Conservation (phyloP, 768 basidiomycete species). For the Antrodiella citrinella region DNA sequence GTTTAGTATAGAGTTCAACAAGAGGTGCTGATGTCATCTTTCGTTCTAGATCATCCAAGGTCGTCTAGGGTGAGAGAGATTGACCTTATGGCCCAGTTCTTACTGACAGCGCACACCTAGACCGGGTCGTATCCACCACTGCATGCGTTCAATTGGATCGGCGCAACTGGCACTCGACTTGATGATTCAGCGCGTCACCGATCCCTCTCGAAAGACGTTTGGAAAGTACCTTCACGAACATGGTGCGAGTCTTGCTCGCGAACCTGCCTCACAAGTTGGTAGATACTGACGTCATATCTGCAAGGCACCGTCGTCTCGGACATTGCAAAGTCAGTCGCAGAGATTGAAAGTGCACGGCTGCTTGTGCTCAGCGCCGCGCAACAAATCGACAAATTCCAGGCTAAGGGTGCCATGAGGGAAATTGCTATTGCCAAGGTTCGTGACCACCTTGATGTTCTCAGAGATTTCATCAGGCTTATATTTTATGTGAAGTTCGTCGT, state of each 20-base stretch:
- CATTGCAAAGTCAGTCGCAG: slow-evolving; percentile 87
- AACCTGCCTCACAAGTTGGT: background rate
- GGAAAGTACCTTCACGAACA: slow-evolving; percentile 89
- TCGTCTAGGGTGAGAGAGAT: slow-evolving; percentile 65
- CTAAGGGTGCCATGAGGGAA: slow-evolving; percentile 94
- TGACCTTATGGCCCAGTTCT: background rate
- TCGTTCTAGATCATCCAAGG: slow-evolving; percentile 95
- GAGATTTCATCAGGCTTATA: background rate
- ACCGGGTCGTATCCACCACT: slow-evolving; percentile 94
- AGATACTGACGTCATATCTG: background rate
- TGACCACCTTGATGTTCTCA: background rate
- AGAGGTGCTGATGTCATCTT: background rate
- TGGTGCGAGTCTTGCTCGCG: slow-evolving; percentile 43
- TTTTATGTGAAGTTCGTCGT: slow-evolving; percentile 70
- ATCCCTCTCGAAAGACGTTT: slow-evolving; percentile 86
- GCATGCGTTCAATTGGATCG: slow-evolving; percentile 93
- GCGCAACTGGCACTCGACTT: slow-evolving; percentile 81
- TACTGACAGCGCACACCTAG: slow-evolving; percentile 28
- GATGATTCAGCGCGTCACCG: slow-evolving; percentile 89
- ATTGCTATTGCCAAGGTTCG: slow-evolving; percentile 93
- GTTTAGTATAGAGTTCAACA: background rate
- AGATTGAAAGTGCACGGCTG: slow-evolving; percentile 82
- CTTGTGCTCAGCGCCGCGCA: slow-evolving; percentile 89
- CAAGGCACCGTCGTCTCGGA: slow-evolving; percentile 82
- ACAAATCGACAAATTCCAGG: slow-evolving; percentile 82